Conservation (phyloP, 805 yeast species). For the Saccharomycopsis fibuligera region DNA sequence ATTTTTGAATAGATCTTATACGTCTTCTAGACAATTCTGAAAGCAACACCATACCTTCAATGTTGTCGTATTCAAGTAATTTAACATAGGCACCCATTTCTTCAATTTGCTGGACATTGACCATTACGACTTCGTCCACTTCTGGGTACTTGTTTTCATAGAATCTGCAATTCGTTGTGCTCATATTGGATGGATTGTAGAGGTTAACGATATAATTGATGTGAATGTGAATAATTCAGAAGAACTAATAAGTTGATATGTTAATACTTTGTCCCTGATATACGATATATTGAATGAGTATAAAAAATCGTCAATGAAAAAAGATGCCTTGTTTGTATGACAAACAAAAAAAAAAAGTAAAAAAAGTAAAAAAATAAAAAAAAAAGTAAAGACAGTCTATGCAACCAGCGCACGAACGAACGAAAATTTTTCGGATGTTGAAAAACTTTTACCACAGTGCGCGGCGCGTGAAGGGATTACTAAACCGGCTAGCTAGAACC, state of each 20-base stretch:
- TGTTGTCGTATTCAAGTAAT: conserved; percentile 91
- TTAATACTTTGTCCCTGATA: background rate
- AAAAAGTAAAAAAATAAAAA: background rate
- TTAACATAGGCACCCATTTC: conserved; percentile 99
- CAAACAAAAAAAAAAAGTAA: background rate
- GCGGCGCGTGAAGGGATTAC: no score
- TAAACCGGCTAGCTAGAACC: no score
- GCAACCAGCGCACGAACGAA: no score
- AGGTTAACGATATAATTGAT: background rate
- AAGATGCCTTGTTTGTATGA: background rate
- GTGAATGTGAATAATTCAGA: background rate
- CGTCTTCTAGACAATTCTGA: conserved; percentile 98
- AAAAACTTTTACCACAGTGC: no score
- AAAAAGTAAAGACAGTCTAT: background rate
- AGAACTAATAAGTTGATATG: background rate
- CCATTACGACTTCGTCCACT: conserved; percentile 98
- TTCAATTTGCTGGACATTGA: conserved; percentile 95
- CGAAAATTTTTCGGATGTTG: no score
- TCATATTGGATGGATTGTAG: conserved; percentile 40
- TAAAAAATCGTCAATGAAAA: background rate
- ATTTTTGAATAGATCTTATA: conserved; percentile 94
- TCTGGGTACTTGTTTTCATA: conserved; percentile 98
- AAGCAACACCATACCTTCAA: conserved; percentile 96
- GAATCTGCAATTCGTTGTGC: conserved; percentile 87
- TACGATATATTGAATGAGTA: background rate